A percentile compares a stretch with the other conserved stretches of the same genome.
phyloP scores from a whole-genome alignment of 2,329 filamentous ascomycete species.

The Cordyceps cicadae region DNA sequence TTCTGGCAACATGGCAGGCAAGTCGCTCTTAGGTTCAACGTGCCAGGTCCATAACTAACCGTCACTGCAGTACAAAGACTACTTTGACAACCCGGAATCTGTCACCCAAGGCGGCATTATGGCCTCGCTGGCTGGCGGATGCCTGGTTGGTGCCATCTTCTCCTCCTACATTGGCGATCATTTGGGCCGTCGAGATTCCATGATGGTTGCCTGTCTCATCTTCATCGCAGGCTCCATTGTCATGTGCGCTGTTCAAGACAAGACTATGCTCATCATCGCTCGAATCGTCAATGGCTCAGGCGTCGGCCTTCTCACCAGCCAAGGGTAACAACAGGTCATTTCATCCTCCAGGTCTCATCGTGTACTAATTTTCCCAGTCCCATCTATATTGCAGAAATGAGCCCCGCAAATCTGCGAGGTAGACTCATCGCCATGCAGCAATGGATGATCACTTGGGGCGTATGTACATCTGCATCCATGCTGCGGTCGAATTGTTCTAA shows the following conservation, averaged over 20 bases:
- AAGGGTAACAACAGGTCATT: conserved; percentile 9
- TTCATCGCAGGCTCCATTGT: conserved; percentile 16
- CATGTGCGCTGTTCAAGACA: conserved; percentile 17
- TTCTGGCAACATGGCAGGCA: conserved; percentile 34
- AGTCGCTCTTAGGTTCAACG: background rate
- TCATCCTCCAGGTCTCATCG: background rate
- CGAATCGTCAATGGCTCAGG: conserved; percentile 53
- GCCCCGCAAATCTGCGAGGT: conserved; percentile 36
- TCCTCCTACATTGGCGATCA: conserved; percentile 35
- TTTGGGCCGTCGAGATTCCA: conserved; percentile 28
- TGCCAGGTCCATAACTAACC: background rate
- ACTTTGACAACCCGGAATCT: conserved; percentile 37
- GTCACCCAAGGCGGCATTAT: conserved; percentile 36
- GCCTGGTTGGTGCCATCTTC: conserved; percentile 32
- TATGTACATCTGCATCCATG: conserved; percentile 45
- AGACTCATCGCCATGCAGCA: conserved; percentile 63
- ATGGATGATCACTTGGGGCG: conserved; percentile 17
- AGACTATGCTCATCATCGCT: conserved; percentile 35
- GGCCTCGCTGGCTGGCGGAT: conserved; percentile 36
- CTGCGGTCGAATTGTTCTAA: conserved; percentile 27
- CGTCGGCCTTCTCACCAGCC: conserved; percentile 56
- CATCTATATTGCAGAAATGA: conserved; percentile 56
- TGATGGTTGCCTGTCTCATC: conserved; percentile 17
- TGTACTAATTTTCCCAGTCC: conserved; percentile 25
- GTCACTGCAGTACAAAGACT: conserved; percentile 32